Evolutionary conservation across 2,329 filamentous ascomycete genomes (phyloP), one percentile per base, ranked within the genome.

Genomic region (Alternaria arbusti): DNA sequence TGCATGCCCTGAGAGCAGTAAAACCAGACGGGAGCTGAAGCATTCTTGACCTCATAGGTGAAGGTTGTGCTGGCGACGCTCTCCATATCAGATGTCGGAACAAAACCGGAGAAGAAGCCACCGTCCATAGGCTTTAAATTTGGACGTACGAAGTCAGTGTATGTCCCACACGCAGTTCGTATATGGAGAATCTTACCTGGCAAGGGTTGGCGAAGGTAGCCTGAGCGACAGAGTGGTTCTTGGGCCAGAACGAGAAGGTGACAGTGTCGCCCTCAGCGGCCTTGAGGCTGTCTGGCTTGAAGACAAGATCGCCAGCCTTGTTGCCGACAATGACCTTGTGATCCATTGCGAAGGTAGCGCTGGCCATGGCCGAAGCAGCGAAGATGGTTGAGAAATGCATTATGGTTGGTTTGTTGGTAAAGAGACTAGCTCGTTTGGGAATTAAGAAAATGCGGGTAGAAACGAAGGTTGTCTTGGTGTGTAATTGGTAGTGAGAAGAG

Each of bases 1-100:
- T 81, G 79, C 67, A 67, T 59, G 54, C 67, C 77, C 57, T 79
- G 78, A n/a, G 76, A 73, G 73, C 79, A 81, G 74, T 81, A 81
- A 71, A 78, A 79, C 75, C 78, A 80, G 63, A 80, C 69, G n/a
- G 79, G 79, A 13, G 71, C 65, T 13, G 77, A 78, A 43, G 73
- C 76, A 50, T 80, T 78, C 12, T 55, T 77, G 60, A 81, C 76
- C 13, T 70, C 71, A 63, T 76, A 72, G 49, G 69, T 73, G 70
- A 78, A 81, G 7, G 73, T 74, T 50, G 59, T 69, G 45, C 68
- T 61, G 12, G 76, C 69, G 11, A 70, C 74, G 12, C 64, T 69
- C 11, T 67, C 60, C n/a, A 67, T 70, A 32, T 67, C 65, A 45
- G 64, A 67, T 26, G 71, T 73, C 20, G 75, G 74, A 10, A 81